phyloP scores from a whole-genome alignment of 768 basidiomycete species.

The Tricholoma flavovirens region DNA sequence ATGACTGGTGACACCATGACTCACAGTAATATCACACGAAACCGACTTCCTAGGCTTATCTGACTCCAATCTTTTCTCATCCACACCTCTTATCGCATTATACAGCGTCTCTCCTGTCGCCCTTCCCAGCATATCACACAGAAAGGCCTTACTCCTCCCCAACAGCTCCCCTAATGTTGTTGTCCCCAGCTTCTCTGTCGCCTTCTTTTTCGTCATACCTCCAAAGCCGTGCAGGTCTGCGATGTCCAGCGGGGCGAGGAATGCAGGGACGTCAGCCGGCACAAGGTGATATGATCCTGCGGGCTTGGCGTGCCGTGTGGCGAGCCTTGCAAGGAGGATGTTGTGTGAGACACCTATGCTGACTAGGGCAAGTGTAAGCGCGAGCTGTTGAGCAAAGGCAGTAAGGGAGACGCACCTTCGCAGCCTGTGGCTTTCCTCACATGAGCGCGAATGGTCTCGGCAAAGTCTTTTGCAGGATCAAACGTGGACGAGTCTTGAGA shows the following conservation, averaged over 20 bases:
- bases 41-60: conserved; percentile 88
- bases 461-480: conserved; percentile 73
- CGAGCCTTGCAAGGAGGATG: conserved; percentile 87
- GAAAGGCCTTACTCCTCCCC: conserved; percentile 52
- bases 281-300: conserved; percentile 78
- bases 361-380: conserved; percentile 38
- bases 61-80: conserved; percentile 71
- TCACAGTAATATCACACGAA: conserved; percentile 90
- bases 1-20: conserved; percentile 22
- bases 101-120: conserved; percentile 80
- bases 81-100: conserved; percentile 79
- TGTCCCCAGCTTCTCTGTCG: conserved; percentile 70
- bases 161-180: conserved; percentile 65
- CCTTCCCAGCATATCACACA: conserved; percentile 74
- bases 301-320: conserved; percentile 88
- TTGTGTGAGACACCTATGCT: conserved; percentile 92
- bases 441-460: conserved; percentile 73
- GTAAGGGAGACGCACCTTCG: conserved; percentile 49
- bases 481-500: conserved; percentile 20
- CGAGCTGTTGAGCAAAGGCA: neutral
- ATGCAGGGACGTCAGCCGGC: conserved; percentile 40
- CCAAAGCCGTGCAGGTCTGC: conserved; percentile 88
- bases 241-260: conserved; percentile 68
- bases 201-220: conserved; percentile 66
- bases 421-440: conserved; percentile 78